Percentiles rank a stretch among this genome's conserved stretches.
These are phyloP conservation scores for Datisca glomerata DNA, from an alignment of 306 rosid genomes.

Conservation along the genomic window DNA sequence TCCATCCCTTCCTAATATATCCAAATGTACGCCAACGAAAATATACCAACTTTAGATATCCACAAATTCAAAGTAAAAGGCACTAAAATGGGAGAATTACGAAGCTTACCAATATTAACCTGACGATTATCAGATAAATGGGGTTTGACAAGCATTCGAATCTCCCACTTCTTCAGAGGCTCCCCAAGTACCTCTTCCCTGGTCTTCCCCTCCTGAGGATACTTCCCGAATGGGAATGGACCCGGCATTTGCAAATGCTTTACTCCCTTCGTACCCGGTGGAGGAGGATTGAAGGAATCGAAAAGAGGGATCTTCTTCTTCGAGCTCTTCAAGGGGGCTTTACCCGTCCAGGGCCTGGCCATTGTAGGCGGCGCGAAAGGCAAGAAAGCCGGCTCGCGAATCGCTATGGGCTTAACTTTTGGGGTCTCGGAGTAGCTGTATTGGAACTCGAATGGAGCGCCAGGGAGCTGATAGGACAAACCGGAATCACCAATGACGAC, in stretches of 20 bases:
- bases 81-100: no score
- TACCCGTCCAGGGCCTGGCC: constrained; percentile 97
- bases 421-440: constrained; percentile 92
- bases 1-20: constrained; percentile 80
- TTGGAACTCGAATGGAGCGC: constrained; percentile 90
- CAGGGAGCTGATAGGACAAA: constrained; percentile 74
- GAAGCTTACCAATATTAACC: constrained; percentile 75
- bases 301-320: constrained; percentile 61
- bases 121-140: constrained; percentile 55
- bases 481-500: constrained; percentile 79
- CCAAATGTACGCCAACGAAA: constrained; percentile 8
- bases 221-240: constrained; percentile 43
- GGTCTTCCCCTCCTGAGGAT: constrained; percentile 32
- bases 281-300: constrained; percentile 55
- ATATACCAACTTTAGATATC: background rate
- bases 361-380: constrained; percentile 84
- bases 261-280: constrained; percentile 33
- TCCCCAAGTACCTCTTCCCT: constrained; percentile 82
- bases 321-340: constrained; percentile 84
- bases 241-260: constrained; percentile 60
- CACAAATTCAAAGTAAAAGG: background rate
- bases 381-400: constrained; percentile 82
- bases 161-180: constrained; percentile 73
- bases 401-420: constrained; percentile 69
- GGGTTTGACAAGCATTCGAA: constrained; percentile 52